Evolutionary conservation across 305 asterid species (phyloP).

Genomic region (Nicotiana rustica): DNA sequence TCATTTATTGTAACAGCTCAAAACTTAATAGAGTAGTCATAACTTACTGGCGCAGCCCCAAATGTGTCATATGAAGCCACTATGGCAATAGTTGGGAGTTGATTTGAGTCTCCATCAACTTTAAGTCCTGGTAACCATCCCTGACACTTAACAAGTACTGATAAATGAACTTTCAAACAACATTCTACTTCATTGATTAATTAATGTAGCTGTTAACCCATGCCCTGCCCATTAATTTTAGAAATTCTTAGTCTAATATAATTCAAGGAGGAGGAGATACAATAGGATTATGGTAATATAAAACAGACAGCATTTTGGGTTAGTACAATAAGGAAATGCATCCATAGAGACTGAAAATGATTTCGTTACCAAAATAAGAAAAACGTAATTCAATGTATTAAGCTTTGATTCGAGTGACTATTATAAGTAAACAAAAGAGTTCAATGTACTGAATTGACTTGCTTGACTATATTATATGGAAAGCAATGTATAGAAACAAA

Average conservation of each 20-base stretch:
- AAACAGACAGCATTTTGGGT: neutral
- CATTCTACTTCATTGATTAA: conserved; percentile 20
- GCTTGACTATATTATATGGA: conserved; percentile 15
- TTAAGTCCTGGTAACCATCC: conserved; percentile 65
- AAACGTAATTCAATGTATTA: conserved; percentile 2
- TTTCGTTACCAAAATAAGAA: neutral
- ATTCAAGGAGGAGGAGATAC: neutral
- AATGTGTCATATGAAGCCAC: conserved; percentile 75
- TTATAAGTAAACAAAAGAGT: conserved; percentile 19
- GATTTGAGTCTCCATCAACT: conserved; percentile 71
- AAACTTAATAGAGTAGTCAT: conserved; percentile 21
- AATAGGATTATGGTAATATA: neutral
- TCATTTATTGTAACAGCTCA: conserved; percentile 16
- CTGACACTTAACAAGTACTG: conserved; percentile 37
- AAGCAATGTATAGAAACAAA: neutral
- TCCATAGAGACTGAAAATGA: neutral
- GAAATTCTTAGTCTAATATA: neutral
- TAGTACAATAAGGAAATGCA: conserved; percentile 13
- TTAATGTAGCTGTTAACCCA: neutral
- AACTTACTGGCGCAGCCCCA: conserved; percentile 70
- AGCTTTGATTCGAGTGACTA: neutral
- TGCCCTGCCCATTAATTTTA: conserved; percentile 11
- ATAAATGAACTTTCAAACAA: conserved; percentile 12
- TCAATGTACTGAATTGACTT: conserved; percentile 6
- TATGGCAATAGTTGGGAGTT: conserved; percentile 86